phyloP scores from a whole-genome alignment of 257 asterid genomes.

The Solanum tarijense region DNA sequence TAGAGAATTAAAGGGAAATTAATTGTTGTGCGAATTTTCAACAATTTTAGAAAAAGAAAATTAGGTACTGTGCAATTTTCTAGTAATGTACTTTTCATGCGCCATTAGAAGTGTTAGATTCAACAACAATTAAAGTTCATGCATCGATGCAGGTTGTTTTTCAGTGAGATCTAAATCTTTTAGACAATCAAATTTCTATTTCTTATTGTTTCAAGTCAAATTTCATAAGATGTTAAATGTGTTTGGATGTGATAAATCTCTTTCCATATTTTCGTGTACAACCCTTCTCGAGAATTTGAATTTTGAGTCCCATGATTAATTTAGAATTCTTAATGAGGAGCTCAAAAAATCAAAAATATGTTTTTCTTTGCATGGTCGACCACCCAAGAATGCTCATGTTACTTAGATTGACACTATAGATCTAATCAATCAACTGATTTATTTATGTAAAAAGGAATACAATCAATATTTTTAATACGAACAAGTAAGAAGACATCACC shows the following conservation, averaged over 20 bases:
- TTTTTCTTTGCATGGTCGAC: neutral
- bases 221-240: neutral
- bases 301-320: neutral
- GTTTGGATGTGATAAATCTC: neutral
- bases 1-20: neutral
- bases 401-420: no score
- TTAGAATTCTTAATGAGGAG: neutral
- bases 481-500: neutral
- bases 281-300: neutral
- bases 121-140: neutral
- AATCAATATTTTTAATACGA: neutral
- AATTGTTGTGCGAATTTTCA: neutral
- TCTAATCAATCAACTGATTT: neutral
- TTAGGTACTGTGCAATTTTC: neutral
- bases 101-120: neutral
- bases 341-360: no score
- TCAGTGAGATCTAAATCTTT: neutral
- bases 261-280: neutral
- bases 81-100: neutral
- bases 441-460: neutral
- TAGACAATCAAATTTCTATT: neutral
- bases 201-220: neutral
- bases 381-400: neutral
- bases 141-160: neutral
- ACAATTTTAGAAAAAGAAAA: neutral